Conservation (phyloP, 495 filamentous ascomycete genomes). For the Podospora pseudopauciseta region DNA sequence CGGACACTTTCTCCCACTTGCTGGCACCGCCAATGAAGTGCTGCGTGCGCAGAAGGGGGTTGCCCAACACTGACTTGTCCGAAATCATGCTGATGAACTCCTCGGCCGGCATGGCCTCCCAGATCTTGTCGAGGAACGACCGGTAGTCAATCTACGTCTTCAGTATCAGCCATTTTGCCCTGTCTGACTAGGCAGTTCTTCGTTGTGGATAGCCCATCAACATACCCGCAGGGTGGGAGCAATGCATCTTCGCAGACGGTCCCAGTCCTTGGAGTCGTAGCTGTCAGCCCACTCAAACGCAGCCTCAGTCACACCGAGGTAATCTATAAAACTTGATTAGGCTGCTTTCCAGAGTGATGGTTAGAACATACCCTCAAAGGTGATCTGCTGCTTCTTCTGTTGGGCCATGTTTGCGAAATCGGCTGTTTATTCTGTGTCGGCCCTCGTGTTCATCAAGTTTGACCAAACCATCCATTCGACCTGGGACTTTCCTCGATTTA, state of each 20-base stretch:
- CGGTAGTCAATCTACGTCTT: conserved; percentile 62
- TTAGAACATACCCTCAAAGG: conserved; percentile 31
- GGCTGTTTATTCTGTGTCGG: neutral
- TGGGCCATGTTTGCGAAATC: conserved; percentile 21
- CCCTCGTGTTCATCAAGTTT: neutral
- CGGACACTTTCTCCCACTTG: conserved; percentile 66
- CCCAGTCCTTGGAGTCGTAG: conserved; percentile 82
- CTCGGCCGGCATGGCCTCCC: conserved; percentile 68
- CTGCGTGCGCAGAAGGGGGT: conserved; percentile 68
- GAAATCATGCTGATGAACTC: conserved; percentile 70
- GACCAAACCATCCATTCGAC: neutral
- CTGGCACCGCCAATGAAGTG: conserved; percentile 69
- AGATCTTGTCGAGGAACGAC: conserved; percentile 65
- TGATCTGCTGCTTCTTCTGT: conserved; percentile 28
- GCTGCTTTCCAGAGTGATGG: neutral
- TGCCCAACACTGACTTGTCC: conserved; percentile 62
- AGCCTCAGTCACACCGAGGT: conserved; percentile 50
- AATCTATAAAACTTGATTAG: conserved; percentile 34
- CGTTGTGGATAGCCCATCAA: conserved; percentile 8
- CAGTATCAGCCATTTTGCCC: neutral
- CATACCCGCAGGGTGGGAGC: conserved; percentile 62
- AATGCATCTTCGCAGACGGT: conserved; percentile 64
- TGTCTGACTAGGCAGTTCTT: neutral
- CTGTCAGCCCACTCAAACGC: conserved; percentile 77
- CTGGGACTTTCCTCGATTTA: conserved; percentile 1